A percentile compares a stretch with the other conserved stretches of the same genome.
Conservation (phyloP, 805 yeast species). For the Blastobotrys parvus region DNA sequence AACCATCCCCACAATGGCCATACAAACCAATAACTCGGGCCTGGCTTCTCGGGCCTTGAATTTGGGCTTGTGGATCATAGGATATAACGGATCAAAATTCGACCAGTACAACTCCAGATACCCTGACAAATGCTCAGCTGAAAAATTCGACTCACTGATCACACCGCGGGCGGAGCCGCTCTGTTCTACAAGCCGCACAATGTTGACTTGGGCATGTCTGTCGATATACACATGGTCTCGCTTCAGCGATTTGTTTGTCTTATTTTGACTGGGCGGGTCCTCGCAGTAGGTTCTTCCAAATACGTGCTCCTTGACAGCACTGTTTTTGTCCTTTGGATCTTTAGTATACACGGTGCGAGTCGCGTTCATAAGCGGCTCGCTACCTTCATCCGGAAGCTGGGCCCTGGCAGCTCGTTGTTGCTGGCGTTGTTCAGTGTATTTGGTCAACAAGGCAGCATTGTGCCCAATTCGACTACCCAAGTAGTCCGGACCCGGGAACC, state of each 20-base stretch:
- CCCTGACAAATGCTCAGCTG: constrained; percentile 11
- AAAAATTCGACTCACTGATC: no score
- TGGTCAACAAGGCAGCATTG: background rate
- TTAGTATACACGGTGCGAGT: constrained; percentile 4
- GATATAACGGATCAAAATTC: constrained; percentile 31
- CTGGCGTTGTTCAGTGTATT: background rate
- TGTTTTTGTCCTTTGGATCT: background rate
- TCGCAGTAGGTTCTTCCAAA: constrained; percentile 4
- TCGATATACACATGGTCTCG: constrained; percentile 2
- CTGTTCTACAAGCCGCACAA: constrained; percentile 14
- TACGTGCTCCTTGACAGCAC: constrained; percentile 4
- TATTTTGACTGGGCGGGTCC: background rate
- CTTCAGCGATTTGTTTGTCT: background rate
- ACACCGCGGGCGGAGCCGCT: background rate
- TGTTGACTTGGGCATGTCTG: constrained; percentile 1
- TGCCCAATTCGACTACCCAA: constrained; percentile 1
- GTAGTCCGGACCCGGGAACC: constrained; percentile 1
- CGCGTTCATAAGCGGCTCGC: background rate
- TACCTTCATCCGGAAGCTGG: background rate
- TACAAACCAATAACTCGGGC: constrained; percentile 20
- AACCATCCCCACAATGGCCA: constrained; percentile 28
- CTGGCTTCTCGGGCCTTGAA: constrained; percentile 21
- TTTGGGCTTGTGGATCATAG: constrained; percentile 34
- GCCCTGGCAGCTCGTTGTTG: background rate
- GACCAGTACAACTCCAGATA: constrained; percentile 31